A percentile compares a stretch with the other conserved stretches of the same genome.
These are phyloP conservation scores for Hirsutella minnesotensis DNA, from an alignment of 2,329 filamentous ascomycete genomes.

Conservation along the genomic window DNA sequence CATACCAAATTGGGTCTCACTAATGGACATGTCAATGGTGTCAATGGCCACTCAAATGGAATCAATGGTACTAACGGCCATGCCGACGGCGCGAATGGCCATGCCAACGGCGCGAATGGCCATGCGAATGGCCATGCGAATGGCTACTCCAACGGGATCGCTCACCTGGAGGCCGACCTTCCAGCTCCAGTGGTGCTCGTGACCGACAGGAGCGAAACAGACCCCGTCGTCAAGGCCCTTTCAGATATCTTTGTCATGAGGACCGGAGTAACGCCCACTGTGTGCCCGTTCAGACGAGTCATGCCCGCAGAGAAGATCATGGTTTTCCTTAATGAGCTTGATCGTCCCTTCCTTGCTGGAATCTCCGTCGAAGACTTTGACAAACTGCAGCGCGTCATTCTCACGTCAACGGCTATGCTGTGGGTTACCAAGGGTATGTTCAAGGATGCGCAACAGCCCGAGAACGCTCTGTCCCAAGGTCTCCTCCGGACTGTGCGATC, in stretches of 20 bases:
- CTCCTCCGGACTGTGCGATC: constrained; percentile 33
- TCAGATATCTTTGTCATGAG: constrained; percentile 10
- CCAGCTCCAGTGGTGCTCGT: constrained; percentile 12
- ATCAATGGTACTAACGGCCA: neutral
- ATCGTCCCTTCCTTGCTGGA: constrained; percentile 28
- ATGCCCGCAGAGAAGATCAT: constrained; percentile 11
- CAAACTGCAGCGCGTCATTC: constrained; percentile 22
- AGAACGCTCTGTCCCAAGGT: constrained; percentile 32
- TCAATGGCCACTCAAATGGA: neutral
- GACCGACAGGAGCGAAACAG: constrained; percentile 8
- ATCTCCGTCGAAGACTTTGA: constrained; percentile 26
- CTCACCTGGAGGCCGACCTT: neutral
- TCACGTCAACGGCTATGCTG: constrained; percentile 21
- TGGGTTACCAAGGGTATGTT: constrained; percentile 30
- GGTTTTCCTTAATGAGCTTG: constrained; percentile 32
- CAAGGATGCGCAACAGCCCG: constrained; percentile 20
- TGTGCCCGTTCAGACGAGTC: constrained; percentile 10
- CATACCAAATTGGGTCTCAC: neutral
- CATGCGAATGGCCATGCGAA: neutral
- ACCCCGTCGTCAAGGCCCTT: constrained; percentile 10
- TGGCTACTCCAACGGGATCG: neutral
- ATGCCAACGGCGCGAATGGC: neutral
- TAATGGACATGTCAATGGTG: no score
- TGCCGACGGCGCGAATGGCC: neutral
- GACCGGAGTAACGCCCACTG: constrained; percentile 8